Conservation (phyloP, 306 rosid species). For the Castanea sativa region DNA sequence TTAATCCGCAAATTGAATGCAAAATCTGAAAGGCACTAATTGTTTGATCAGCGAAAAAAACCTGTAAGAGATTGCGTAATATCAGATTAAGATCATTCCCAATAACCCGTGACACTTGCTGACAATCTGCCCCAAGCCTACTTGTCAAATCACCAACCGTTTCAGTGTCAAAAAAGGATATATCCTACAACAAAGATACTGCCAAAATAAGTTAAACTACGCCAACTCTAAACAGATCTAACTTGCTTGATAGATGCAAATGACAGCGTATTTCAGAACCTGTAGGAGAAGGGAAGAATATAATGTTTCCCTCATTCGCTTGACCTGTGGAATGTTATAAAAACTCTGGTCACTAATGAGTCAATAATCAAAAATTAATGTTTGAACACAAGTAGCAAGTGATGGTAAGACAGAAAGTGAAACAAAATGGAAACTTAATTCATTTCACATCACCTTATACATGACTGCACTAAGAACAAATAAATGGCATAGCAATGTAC, state of each 20-base stretch:
- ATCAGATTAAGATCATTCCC: conserved; percentile 96
- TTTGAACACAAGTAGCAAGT: conserved; percentile 4
- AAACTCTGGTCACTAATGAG: conserved; percentile 17
- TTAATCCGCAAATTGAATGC: conserved; percentile 17
- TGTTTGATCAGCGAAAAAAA: conserved; percentile 22
- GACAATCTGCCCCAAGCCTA: conserved; percentile 99
- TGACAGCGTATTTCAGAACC: conserved; percentile 44
- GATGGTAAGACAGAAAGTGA: not conserved
- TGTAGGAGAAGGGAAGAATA: conserved; percentile 87
- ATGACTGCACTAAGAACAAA: not conserved
- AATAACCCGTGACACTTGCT: conserved; percentile 93
- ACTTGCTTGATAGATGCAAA: conserved; percentile 4
- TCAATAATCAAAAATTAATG: not conserved
- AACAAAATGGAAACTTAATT: not conserved
- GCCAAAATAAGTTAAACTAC: conserved; percentile 38
- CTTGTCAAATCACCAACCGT: conserved; percentile 98
- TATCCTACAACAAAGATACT: conserved; percentile 75
- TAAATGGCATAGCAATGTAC: not conserved
- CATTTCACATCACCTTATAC: not conserved
- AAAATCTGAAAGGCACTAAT: conserved; percentile 13
- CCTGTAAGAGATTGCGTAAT: conserved; percentile 88
- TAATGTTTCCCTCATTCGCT: conserved; percentile 91
- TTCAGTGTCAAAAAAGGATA: conserved; percentile 88
- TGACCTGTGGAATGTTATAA: conserved; percentile 61
- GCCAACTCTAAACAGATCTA: conserved; percentile 15